Conservation (phyloP, 1,139 yeast species). For the Nakaseomyces uthaithaninus region DNA sequence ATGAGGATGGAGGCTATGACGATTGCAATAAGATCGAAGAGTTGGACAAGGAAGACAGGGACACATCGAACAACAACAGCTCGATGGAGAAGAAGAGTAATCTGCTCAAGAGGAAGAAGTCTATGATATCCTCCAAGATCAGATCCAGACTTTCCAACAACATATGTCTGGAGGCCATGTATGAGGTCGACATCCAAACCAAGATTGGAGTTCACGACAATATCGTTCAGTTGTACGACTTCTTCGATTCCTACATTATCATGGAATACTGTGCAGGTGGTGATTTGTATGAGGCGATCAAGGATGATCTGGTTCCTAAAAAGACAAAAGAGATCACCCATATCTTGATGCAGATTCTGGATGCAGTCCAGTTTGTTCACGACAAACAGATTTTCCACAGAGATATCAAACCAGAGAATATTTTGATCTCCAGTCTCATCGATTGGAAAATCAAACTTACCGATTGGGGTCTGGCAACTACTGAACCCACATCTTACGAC, state of each 20-base stretch:
- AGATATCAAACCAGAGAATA: constrained; percentile 86
- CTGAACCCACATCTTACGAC: constrained; percentile 53
- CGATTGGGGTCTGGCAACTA: constrained; percentile 90
- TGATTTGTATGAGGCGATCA: constrained; percentile 88
- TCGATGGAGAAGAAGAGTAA: constrained; percentile 23
- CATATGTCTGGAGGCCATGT: constrained; percentile 57
- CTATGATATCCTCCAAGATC: constrained; percentile 30
- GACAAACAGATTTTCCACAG: constrained; percentile 68
- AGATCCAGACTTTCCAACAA: constrained; percentile 31
- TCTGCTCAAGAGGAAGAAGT: constrained; percentile 19
- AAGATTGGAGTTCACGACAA: constrained; percentile 49
- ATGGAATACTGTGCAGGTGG: constrained; percentile 88
- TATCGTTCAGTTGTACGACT: constrained; percentile 62
- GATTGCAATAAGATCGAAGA: constrained; percentile 1
- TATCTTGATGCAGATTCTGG: constrained; percentile 67
- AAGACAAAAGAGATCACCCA: constrained; percentile 66
- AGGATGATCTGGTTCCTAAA: constrained; percentile 72
- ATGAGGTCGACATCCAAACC: constrained; percentile 69
- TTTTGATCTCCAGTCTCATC: constrained; percentile 53
- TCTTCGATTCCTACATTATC: constrained; percentile 71
- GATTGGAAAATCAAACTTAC: constrained; percentile 78
- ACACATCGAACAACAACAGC: constrained; percentile 12
- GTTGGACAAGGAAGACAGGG: constrained; percentile 10
- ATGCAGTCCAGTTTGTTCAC: constrained; percentile 75
- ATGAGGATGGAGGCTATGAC: constrained; percentile 22